Evolutionary conservation across 108 stramenopile species (phyloP).

Genomic region (Cyclotella kingstonii): DNA sequence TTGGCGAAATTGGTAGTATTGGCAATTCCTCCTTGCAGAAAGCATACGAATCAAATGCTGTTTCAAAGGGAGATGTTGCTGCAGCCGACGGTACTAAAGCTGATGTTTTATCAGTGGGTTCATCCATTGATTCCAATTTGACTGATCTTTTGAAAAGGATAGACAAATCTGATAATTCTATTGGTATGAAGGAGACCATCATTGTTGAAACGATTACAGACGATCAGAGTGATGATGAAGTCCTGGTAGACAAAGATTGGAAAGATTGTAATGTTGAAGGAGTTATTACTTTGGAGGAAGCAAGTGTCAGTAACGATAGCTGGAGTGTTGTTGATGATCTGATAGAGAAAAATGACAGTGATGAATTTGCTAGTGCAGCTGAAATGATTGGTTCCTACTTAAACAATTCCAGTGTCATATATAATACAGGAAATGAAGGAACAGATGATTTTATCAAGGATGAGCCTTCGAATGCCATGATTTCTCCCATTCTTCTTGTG

Average conservation of each 20-base stretch:
- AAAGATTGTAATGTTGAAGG: slow-evolving; percentile 8
- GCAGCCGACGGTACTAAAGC: neutral
- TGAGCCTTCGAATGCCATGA: slow-evolving; percentile 7
- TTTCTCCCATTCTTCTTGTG: slow-evolving; percentile 35
- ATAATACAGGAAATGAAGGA: slow-evolving; percentile 12
- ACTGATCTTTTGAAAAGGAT: slow-evolving; percentile 31
- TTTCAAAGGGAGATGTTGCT: slow-evolving; percentile 1
- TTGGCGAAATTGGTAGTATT: neutral
- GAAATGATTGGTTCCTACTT: slow-evolving; percentile 67
- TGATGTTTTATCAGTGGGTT: slow-evolving; percentile 41
- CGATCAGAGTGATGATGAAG: no score
- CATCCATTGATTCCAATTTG: slow-evolving; percentile 16
- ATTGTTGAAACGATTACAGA: no score
- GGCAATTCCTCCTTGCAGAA: slow-evolving; percentile 3
- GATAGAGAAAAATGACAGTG: slow-evolving; percentile 13
- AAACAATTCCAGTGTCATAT: slow-evolving; percentile 59
- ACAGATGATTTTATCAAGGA: slow-evolving; percentile 14
- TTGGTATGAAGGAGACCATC: slow-evolving; percentile 30
- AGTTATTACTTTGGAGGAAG: slow-evolving; percentile 13
- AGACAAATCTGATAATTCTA: slow-evolving; percentile 17
- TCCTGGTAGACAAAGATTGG: no score
- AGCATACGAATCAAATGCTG: neutral
- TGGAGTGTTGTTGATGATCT: slow-evolving; percentile 51
- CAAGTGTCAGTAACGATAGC: slow-evolving; percentile 33
- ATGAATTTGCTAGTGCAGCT: slow-evolving; percentile 49